Evolutionary conservation across 2,329 filamentous ascomycete species (phyloP), one percentile per base, ranked within the genome.

Genomic region (Fusarium pseudoanthophilum): DNA sequence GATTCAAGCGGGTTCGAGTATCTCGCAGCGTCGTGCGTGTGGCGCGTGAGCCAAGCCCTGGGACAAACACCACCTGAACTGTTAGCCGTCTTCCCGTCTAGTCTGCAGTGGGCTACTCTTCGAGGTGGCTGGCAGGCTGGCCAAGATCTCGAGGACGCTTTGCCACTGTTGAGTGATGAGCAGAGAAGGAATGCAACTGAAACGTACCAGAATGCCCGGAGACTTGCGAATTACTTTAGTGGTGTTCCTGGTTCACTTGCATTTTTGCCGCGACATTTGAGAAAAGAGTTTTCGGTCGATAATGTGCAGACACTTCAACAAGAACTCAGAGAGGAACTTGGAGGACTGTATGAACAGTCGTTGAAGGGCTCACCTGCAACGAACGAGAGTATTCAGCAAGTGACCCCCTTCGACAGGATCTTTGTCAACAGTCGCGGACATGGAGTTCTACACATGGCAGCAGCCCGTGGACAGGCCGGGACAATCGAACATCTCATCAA

Each of bases 341-440:
- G 34, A 7, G 26, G 0, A 7, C 4, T 7, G 1, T 60, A 39
- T 13, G 24, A 40, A 3, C 8, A 11, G 26, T 60, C 43, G 11
- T 9, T 60, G 1, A 52, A 26, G 28, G 20, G 2, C 30, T 32
- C 57, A 7, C 6, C 11, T 2, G 34, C 7, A 4, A 1, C 0
- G 7, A 14, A 16, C 8, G 24, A 18, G 1, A 13, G 1, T 9
- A 5, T 0, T 2, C 57, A 39, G 6, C 32, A 52, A 32, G 26
- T 26, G 0, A 52, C 14, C 15, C 34, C 1, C 1, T 60, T 60
- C 26, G 57, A 60, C 21, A 26, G 6, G 6, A 52, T 60, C 7
- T 60, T 60, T 20, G 57, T 60, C 21, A 60, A 60, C 26, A 60
- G 57, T 7, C 57, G 57, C 5, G 45, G 57, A 0, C 57, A 60